These are phyloP conservation scores for Xylaria intraflava DNA, from an alignment of 495 filamentous ascomycete species.

Conservation along the genomic window DNA sequence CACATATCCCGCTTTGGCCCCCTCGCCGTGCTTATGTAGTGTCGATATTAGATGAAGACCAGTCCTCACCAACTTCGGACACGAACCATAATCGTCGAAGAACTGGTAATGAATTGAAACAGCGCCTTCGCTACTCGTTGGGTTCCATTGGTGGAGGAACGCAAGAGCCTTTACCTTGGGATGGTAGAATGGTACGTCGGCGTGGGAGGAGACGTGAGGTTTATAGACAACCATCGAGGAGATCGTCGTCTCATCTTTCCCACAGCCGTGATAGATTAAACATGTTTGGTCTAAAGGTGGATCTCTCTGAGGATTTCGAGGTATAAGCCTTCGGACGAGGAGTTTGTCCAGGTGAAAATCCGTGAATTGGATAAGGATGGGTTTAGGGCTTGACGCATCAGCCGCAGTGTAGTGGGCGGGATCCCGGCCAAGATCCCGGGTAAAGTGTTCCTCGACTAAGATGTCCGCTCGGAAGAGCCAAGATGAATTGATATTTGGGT, in stretches of 20 bases:
- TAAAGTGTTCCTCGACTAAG: constrained; percentile 43
- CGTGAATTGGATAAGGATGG: constrained; percentile 33
- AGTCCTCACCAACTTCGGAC: constrained; percentile 59
- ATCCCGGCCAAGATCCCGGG: constrained; percentile 9
- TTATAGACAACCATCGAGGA: constrained; percentile 66
- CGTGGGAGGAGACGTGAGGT: constrained; percentile 57
- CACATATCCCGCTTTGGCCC: constrained; percentile 52
- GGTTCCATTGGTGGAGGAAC: constrained; percentile 59
- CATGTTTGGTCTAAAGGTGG: constrained; percentile 71
- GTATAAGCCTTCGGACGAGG: constrained; percentile 68
- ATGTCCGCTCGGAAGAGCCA: constrained; percentile 87
- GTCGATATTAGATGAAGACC: constrained; percentile 62
- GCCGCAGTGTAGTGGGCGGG: background rate
- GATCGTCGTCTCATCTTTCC: constrained; percentile 17
- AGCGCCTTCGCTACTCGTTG: constrained; percentile 32
- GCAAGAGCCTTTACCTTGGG: constrained; percentile 66
- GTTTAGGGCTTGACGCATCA: constrained; percentile 24
- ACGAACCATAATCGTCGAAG: constrained; percentile 42
- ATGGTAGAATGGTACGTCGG: constrained; percentile 79
- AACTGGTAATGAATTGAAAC: constrained; percentile 64
- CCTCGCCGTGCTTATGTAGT: constrained; percentile 70
- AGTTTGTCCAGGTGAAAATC: constrained; percentile 52
- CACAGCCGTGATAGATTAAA: constrained; percentile 49
- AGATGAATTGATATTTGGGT: constrained; percentile 80
- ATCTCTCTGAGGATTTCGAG: constrained; percentile 73